A percentile compares a stretch with the other conserved stretches of the same genome.
These are phyloP conservation scores for Colletotrichum musicola DNA, from an alignment of 2,329 filamentous ascomycete species.

Conservation along the genomic window DNA sequence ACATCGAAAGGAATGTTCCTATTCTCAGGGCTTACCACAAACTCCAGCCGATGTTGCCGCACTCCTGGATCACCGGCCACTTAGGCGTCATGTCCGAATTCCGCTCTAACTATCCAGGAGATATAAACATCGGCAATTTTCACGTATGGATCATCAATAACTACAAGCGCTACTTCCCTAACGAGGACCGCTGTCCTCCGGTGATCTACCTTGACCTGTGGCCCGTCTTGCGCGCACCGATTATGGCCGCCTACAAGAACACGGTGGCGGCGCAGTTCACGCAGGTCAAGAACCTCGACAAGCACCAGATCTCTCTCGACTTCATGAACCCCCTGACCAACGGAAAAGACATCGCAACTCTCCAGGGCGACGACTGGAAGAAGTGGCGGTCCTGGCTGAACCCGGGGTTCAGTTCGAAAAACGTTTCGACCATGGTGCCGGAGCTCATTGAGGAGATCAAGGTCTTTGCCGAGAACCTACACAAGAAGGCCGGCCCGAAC, in stretches of 20 bases:
- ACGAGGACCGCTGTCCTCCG: constrained; percentile 34
- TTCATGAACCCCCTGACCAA: constrained; percentile 29
- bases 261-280: constrained; percentile 40
- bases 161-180: constrained; percentile 23
- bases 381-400: constrained; percentile 49
- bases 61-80: constrained; percentile 29
- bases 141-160: constrained; percentile 22
- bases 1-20: rapidly evolving
- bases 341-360: constrained; percentile 12
- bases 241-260: constrained; percentile 32
- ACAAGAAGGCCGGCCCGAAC: neutral
- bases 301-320: constrained; percentile 23
- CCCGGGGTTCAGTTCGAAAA: constrained; percentile 47
- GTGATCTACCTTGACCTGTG: constrained; percentile 42
- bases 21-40: neutral
- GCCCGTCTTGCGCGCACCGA: constrained; percentile 38
- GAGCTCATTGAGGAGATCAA: constrained; percentile 22
- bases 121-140: constrained; percentile 11
- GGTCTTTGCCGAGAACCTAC: constrained; percentile 15
- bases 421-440: constrained; percentile 10
- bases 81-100: constrained; percentile 20
- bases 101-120: constrained; percentile 7
- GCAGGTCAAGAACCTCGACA: constrained; percentile 32
- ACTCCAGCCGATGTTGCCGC: constrained; percentile 13
- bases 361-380: constrained; percentile 30